phyloP scores from a whole-genome alignment of 1,284 basidiomycete genomes.

The Cystobasidiaceae sp. region DNA sequence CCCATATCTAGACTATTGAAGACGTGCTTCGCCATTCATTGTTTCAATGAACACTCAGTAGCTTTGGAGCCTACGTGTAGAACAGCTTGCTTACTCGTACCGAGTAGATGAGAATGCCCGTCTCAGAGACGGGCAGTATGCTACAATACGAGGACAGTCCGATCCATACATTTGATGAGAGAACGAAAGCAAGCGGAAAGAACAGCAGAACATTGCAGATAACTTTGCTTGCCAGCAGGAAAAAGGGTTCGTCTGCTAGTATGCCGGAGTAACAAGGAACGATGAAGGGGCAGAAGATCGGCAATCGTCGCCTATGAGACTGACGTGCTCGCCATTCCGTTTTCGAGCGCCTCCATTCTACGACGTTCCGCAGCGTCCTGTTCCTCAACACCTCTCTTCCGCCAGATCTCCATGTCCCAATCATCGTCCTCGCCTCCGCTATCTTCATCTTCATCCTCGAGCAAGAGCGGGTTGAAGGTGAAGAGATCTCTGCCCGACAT shows the following conservation, averaged over 20 bases:
- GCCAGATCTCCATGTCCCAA: conserved; percentile 65
- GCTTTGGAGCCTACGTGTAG: too few species aligned
- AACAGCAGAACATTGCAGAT: too few species aligned
- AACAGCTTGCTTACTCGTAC: too few species aligned
- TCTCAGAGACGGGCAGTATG: too few species aligned
- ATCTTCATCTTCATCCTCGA: conserved; percentile 67
- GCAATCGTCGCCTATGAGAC: too few species aligned
- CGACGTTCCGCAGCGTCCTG: conserved; percentile 33
- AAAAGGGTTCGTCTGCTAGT: conserved; percentile 4
- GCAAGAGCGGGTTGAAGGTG: conserved; percentile 75
- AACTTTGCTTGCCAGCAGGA: conserved; percentile 1
- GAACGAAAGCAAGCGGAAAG: too few species aligned
- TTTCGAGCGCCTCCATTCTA: conserved; percentile 28
- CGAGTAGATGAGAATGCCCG: too few species aligned
- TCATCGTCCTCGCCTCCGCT: conserved; percentile 59
- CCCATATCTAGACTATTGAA: too few species aligned
- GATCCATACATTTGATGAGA: neutral
- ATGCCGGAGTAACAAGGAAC: too few species aligned
- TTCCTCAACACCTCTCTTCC: conserved; percentile 60
- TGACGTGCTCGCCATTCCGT: conserved; percentile 16
- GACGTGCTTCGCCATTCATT: too few species aligned
- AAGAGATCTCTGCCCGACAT: conserved; percentile 95
- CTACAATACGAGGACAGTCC: neutral
- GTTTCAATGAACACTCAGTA: too few species aligned
- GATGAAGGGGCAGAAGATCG: too few species aligned